Evolutionary conservation across 768 basidiomycete species (phyloP).

Genomic region (Cystoderma amianthinum): DNA sequence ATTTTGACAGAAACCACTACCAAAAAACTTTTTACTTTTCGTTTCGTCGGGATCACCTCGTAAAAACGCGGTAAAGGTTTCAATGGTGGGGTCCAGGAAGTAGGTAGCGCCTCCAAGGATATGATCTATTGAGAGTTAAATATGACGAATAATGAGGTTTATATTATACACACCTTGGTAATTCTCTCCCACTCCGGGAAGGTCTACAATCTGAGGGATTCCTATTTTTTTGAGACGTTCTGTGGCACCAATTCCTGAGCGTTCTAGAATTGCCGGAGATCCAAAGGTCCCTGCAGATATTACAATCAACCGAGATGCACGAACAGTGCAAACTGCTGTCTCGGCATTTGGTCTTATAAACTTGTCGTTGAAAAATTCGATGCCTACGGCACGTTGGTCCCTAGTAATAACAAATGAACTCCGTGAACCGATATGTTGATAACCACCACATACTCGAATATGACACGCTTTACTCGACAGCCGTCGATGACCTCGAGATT

Average conservation of each 20-base stretch:
- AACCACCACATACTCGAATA: constrained; percentile 34
- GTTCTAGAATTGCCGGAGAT: constrained; percentile 48
- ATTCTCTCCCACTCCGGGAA: not conserved
- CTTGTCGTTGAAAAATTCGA: constrained; percentile 40
- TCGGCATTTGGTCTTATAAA: constrained; percentile 15
- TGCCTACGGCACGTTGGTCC: constrained; percentile 35
- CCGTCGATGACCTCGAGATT: constrained; percentile 35
- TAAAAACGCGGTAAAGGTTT: not conserved
- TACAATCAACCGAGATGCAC: constrained; percentile 39
- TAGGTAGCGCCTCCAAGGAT: not conserved
- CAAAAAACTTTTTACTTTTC: not conserved
- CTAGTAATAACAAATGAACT: too few relatives aligned
- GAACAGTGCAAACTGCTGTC: constrained; percentile 15
- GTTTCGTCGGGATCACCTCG: not conserved
- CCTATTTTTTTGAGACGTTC: not conserved
- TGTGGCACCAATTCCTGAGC: constrained; percentile 15
- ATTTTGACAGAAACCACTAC: not conserved
- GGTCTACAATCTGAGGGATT: not conserved
- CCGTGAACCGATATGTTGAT: not conserved
- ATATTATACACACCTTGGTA: not conserved
- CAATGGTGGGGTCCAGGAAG: not conserved
- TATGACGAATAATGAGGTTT: not conserved
- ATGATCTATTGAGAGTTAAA: not conserved
- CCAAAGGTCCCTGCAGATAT: constrained; percentile 49
- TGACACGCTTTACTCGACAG: constrained; percentile 37